Evolutionary conservation across 2,329 filamentous ascomycete genomes (phyloP).

Genomic region (Fusarium sp.): DNA sequence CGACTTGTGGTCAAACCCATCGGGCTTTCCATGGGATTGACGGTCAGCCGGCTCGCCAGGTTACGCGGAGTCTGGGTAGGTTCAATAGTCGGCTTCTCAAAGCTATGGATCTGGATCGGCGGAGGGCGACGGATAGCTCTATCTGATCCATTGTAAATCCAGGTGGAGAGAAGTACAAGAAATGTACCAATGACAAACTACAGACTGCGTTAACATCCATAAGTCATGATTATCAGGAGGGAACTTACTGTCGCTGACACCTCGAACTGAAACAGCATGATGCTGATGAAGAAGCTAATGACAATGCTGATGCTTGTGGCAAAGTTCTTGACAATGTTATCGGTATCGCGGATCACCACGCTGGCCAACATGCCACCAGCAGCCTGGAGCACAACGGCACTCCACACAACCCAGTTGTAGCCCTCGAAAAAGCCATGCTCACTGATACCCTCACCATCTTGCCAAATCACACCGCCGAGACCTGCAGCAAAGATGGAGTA

Average conservation of each 20-base stretch:
- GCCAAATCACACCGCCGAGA: constrained; percentile 86
- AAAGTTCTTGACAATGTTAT: constrained; percentile 92
- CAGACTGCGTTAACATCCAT: constrained; percentile 9
- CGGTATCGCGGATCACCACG: constrained; percentile 57
- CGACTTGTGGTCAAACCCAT: constrained; percentile 61
- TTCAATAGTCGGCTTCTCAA: constrained; percentile 80
- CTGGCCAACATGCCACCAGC: constrained; percentile 83
- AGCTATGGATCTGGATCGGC: constrained; percentile 77
- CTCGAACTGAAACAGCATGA: constrained; percentile 86
- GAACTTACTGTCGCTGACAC: constrained; percentile 77
- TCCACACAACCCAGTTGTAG: constrained; percentile 94
- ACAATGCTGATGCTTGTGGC: constrained; percentile 93
- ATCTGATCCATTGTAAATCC: constrained; percentile 82
- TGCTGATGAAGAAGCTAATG: constrained; percentile 85
- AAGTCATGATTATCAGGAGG: neutral
- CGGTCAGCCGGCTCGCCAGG: constrained; percentile 53
- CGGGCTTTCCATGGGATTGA: constrained; percentile 59
- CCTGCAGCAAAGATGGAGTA: constrained; percentile 93
- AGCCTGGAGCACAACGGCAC: constrained; percentile 84
- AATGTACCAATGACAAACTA: constrained; percentile 87
- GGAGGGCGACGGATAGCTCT: constrained; percentile 68
- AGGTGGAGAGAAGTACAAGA: constrained; percentile 84
- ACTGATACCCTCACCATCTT: constrained; percentile 86
- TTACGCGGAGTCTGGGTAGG: constrained; percentile 56
- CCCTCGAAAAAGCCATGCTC: constrained; percentile 93